Conservation (phyloP, 23 red algal genomes). For the Gracilaria vermiculophylla region DNA sequence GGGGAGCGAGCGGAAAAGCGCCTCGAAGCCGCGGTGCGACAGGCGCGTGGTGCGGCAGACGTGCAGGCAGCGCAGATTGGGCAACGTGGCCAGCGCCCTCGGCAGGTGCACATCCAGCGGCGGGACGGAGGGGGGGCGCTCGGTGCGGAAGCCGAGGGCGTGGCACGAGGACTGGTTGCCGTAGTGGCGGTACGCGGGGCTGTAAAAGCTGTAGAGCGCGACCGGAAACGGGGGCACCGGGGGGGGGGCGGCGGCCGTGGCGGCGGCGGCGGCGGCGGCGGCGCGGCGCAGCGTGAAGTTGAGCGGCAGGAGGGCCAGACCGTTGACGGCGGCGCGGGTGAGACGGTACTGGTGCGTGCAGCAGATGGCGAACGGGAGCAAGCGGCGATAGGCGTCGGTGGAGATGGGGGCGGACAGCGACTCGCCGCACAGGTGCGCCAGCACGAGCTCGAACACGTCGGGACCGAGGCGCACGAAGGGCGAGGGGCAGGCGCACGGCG, state of each 20-base stretch:
- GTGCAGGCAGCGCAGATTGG: neutral
- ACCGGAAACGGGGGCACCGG: constrained; percentile 9
- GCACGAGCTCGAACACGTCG: constrained; percentile 37
- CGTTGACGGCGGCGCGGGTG: neutral
- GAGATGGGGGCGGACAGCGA: constrained; percentile 6
- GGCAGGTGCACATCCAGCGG: neutral
- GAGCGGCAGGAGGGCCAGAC: constrained; percentile 8
- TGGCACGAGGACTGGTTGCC: neutral
- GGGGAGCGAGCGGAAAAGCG: neutral
- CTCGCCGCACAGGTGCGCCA: constrained; percentile 23
- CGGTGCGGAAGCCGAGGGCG: neutral
- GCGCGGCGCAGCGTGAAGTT: constrained; percentile 4
- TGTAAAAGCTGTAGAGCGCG: constrained; percentile 25
- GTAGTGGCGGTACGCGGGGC: constrained; percentile 13
- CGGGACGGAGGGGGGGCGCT: neutral
- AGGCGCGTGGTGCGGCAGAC: constrained; percentile 5
- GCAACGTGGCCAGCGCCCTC: neutral
- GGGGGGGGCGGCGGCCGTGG: neutral
- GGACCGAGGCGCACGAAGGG: constrained; percentile 41
- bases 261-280: neutral
- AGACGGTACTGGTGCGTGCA: constrained; percentile 22
- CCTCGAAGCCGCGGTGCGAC: neutral
- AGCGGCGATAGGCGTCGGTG: constrained; percentile 23
- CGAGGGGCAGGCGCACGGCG: neutral
- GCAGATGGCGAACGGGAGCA: constrained; percentile 55